A percentile compares a stretch with the other conserved stretches of the same genome.
phyloP scores from a whole-genome alignment of 495 filamentous ascomycete genomes.

The Daldinia bambusicola region DNA sequence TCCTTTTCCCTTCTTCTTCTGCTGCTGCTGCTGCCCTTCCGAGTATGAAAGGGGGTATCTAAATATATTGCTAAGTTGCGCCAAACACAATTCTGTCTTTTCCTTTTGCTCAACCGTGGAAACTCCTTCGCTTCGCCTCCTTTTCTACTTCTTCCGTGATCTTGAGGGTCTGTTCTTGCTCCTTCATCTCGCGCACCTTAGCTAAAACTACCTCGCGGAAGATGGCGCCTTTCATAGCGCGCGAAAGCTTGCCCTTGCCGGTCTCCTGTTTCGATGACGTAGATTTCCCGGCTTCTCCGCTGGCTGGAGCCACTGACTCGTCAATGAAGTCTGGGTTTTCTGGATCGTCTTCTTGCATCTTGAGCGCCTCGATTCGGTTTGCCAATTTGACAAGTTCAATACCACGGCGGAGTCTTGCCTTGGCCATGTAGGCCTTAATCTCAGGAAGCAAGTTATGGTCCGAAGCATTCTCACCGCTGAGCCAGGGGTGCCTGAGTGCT shows the following conservation, averaged over 20 bases:
- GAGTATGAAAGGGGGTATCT: slow-evolving; percentile 28
- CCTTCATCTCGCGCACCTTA: slow-evolving; percentile 94
- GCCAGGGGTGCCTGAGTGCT: slow-evolving; percentile 87
- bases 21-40: slow-evolving; percentile 19
- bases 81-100: not conserved
- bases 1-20: slow-evolving; percentile 3
- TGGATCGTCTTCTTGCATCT: slow-evolving; percentile 91
- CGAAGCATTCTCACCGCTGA: slow-evolving; percentile 87
- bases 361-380: slow-evolving; percentile 96
- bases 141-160: slow-evolving; percentile 66
- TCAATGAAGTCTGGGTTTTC: slow-evolving; percentile 71
- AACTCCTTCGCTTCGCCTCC: slow-evolving; percentile 57
- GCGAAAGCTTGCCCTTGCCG: slow-evolving; percentile 76
- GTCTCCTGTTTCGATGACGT: slow-evolving; percentile 35
- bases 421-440: slow-evolving; percentile 93
- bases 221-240: slow-evolving; percentile 86
- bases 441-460: slow-evolving; percentile 98
- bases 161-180: slow-evolving; percentile 78
- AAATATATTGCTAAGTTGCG: slow-evolving; percentile 5
- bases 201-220: slow-evolving; percentile 98
- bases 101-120: slow-evolving; percentile 42
- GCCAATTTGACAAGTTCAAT: slow-evolving; percentile 97
- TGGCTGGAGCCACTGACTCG: slow-evolving; percentile 68
- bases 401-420: slow-evolving; percentile 87
- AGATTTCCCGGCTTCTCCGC: slow-evolving; percentile 41